phyloP scores from a whole-genome alignment of 1,284 basidiomycete genomes.

The Tylopilus sp. region DNA sequence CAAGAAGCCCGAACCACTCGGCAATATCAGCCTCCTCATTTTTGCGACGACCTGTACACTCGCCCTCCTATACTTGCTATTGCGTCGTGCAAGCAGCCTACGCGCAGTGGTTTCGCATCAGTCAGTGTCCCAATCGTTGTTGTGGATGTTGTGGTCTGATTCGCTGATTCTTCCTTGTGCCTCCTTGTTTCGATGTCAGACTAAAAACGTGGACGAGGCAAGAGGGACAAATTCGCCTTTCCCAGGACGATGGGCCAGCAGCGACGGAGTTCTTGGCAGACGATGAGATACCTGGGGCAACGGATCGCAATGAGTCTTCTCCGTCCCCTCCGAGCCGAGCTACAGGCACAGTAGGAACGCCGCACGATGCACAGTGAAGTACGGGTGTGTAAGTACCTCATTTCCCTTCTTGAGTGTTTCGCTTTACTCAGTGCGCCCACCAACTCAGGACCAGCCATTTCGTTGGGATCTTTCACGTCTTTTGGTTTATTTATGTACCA shows the following conservation, averaged over 20 bases:
- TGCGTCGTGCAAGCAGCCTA: conserved; percentile 69
- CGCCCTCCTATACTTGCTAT: conserved; percentile 71
- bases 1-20: conserved; percentile 74
- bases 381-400: conserved; percentile 2
- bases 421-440: not conserved
- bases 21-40: conserved; percentile 64
- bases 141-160: conserved; percentile 4
- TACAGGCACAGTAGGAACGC: conserved; percentile 1
- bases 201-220: conserved; percentile 65
- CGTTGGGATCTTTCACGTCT: not conserved
- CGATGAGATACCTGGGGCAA: conserved; percentile 54
- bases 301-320: conserved; percentile 45
- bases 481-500: not conserved
- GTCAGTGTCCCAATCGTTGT: conserved; percentile 49
- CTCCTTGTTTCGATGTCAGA: conserved; percentile 46
- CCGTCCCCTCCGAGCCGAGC: conserved; percentile 12
- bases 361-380: conserved; percentile 16
- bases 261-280: conserved; percentile 72
- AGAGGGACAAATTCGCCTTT: conserved; percentile 75
- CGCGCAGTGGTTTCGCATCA: conserved; percentile 73
- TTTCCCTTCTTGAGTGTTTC: conserved; percentile 1
- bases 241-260: conserved; percentile 78
- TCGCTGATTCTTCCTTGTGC: not conserved
- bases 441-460: not conserved
- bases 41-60: conserved; percentile 71